phyloP scores from a whole-genome alignment of 2,329 filamentous ascomycete species.

The Fusarium keratoplasticum region DNA sequence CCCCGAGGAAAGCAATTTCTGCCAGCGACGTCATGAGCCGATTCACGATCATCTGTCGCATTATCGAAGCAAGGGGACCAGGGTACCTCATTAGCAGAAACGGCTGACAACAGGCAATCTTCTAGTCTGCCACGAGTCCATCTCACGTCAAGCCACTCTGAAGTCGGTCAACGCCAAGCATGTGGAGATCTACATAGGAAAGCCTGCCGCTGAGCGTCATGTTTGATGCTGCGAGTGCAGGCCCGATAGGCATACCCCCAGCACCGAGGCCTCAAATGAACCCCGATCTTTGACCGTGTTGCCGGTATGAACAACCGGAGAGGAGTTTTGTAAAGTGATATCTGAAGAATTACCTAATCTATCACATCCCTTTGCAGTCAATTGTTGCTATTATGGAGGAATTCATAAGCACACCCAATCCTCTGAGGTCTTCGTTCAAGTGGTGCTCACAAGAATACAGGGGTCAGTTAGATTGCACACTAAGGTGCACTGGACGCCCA shows the following conservation, averaged over 20 bases:
- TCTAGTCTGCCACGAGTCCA: background rate
- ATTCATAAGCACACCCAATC: background rate
- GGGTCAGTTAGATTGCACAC: background rate
- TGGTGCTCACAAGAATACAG: background rate
- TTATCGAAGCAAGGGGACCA: background rate
- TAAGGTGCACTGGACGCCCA: background rate
- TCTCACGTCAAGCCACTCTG: conserved; percentile 21
- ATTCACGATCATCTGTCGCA: conserved; percentile 3
- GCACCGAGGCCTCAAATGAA: background rate
- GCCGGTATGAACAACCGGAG: background rate
- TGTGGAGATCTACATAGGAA: conserved; percentile 19
- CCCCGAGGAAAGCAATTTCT: background rate
- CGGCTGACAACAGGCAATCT: conserved; percentile 3
- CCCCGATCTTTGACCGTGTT: background rate
- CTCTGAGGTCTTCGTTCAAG: background rate
- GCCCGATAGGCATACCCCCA: conserved; percentile 32
- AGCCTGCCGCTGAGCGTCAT: conserved; percentile 13
- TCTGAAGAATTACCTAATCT: background rate
- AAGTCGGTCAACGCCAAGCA: conserved; percentile 21
- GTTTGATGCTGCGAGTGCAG: conserved; percentile 12
- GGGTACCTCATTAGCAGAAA: background rate
- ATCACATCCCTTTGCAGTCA: background rate
- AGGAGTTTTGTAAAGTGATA: background rate
- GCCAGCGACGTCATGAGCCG: conserved; percentile 30
- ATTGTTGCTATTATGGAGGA: background rate